Evolutionary conservation across 768 basidiomycete species (phyloP), one percentile per base, ranked within the genome.

Genomic region (Naganishia onofrii): DNA sequence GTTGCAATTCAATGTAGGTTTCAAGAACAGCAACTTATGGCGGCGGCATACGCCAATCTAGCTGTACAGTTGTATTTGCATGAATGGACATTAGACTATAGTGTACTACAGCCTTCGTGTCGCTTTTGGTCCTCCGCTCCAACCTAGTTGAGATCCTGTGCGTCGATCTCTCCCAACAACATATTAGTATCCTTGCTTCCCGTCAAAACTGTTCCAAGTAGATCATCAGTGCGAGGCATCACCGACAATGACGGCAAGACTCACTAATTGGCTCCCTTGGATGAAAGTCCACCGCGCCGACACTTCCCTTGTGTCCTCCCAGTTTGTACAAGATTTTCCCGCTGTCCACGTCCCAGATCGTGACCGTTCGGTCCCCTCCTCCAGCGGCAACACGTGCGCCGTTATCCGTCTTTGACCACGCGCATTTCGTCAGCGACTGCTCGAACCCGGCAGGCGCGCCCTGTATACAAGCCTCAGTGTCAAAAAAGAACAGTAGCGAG

Each of bases 361-460:
- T 83, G 34, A 83, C 77, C 0, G 78, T 77, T 69, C 83, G 66
- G 73, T 84, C 83, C 1, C 82, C 83, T 8, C 83, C 83, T 12
- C 83, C 83, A 0, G 77, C 81, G 10, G 82, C 83, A 13, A 83
- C 81, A 65, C 80, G 67, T 17, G 74, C 74, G 17, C 82, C 82
- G 21, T 76, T 76, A 60, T 82, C 80, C 46, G 79, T 76, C 75
- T 84, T 87, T 77, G 90, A 91, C 95, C 95, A 99, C 0, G 90
- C 88, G 1, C 87, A 91, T 68, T 87, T 85, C n/a, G 92, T 80
- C 34, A 98, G 83, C 0, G 90, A 86, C 70, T 90, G 88, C 81
- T 99, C 96, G 77, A 97, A 97, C 0, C 96, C 96, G 8, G 93
- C 91, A 4, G 94, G 93, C 0, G 93, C 89, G 46, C 96, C 96